Conservation (phyloP, 2,329 filamentous ascomycete species). For the Fusarium nygamai region DNA sequence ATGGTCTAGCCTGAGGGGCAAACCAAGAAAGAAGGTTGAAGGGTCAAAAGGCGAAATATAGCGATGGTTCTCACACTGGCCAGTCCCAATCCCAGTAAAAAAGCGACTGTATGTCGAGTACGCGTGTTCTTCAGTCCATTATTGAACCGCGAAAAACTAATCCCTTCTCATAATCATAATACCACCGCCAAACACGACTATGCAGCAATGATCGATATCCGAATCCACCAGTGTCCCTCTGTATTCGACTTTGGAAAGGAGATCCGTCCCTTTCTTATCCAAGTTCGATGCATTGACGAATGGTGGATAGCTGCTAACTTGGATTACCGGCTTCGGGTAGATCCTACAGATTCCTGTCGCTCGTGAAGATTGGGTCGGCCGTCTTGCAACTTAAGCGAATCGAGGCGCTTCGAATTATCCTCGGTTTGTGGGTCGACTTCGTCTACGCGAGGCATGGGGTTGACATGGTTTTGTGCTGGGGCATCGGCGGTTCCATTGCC, state of each 20-base stretch:
- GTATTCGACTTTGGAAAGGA: constrained; percentile 11
- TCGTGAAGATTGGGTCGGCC: constrained; percentile 67
- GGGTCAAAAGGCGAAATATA: constrained; percentile 14
- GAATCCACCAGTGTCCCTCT: constrained; percentile 1
- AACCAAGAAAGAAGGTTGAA: constrained; percentile 31
- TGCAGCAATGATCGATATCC: constrained; percentile 27
- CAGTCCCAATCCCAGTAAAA: constrained; percentile 24
- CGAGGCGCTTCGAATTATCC: constrained; percentile 86
- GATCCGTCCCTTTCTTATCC: constrained; percentile 15
- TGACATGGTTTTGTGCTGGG: constrained; percentile 51
- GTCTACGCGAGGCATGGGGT: constrained; percentile 65
- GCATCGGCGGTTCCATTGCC: constrained; percentile 44
- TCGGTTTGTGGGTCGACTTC: constrained; percentile 83
- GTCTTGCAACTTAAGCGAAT: constrained; percentile 91
- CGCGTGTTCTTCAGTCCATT: constrained; percentile 36
- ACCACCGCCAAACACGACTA: constrained; percentile 24
- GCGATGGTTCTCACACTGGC: constrained; percentile 13
- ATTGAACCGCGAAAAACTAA: constrained; percentile 35
- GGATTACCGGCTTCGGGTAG: constrained; percentile 61
- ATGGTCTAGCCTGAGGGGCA: constrained; percentile 27
- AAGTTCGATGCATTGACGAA: constrained; percentile 11
- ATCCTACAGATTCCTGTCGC: constrained; percentile 68
- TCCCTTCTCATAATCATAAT: constrained; percentile 33
- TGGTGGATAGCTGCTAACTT: constrained; percentile 8
- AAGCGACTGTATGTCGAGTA: constrained; percentile 30